Percentiles rank a stretch among this genome's conserved stretches.
Conservation (phyloP, 768 basidiomycete species). For the Boletales sp. region DNA sequence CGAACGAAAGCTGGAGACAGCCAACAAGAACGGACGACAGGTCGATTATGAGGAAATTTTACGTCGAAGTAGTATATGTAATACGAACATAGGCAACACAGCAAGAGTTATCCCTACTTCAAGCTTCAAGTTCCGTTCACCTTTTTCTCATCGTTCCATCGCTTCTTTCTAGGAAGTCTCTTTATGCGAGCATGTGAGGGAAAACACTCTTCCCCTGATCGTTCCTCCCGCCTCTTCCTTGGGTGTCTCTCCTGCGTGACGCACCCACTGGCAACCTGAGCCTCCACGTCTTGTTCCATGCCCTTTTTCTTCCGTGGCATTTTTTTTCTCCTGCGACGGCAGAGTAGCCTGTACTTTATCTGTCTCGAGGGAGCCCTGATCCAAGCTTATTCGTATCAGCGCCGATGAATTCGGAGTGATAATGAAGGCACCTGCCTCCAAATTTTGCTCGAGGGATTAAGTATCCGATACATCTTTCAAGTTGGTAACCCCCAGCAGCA, state of each 20-base stretch:
- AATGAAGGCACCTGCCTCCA: no score
- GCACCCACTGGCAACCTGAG: not conserved
- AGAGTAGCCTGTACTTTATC: not conserved
- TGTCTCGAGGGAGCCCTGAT: not conserved
- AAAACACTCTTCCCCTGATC: not conserved
- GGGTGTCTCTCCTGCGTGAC: not conserved
- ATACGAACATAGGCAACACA: no score
- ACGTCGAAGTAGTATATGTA: no score
- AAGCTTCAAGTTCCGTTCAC: no score
- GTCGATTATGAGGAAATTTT: no score
- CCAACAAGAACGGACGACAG: no score
- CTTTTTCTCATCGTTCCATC: no score
- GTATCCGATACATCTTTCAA: not conserved
- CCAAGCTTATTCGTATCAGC: no score
- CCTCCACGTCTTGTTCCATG: not conserved
- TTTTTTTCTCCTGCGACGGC: not conserved
- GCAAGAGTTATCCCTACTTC: no score
- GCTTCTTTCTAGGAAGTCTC: conserved; percentile 3
- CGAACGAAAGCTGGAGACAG: no score
- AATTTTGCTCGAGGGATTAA: no score
- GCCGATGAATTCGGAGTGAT: no score
- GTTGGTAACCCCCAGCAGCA: not conserved
- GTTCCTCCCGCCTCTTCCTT: not conserved
- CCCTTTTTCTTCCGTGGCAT: not conserved
- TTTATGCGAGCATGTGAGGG: not conserved